These are phyloP conservation scores for Cyberlindnera mrakii DNA, from an alignment of 805 yeast species.

Conservation along the genomic window DNA sequence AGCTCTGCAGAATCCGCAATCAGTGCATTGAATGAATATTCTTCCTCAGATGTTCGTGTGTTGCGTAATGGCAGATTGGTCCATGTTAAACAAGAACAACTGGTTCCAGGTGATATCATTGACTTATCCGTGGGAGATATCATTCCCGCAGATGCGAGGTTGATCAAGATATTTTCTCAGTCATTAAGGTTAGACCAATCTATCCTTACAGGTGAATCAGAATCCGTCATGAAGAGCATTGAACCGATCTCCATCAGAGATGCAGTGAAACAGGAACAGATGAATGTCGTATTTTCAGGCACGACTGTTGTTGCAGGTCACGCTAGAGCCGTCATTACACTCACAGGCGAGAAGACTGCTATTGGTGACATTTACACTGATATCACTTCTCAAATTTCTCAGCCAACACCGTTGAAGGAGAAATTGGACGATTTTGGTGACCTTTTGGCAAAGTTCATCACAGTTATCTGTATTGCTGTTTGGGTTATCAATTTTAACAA, in stretches of 20 bases:
- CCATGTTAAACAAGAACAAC: conserved; percentile 35
- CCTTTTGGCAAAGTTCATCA: conserved; percentile 34
- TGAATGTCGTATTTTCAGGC: conserved; percentile 43
- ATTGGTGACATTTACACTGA: conserved; percentile 43
- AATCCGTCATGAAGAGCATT: conserved; percentile 31
- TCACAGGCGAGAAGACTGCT: conserved; percentile 42
- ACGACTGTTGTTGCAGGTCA: conserved; percentile 37
- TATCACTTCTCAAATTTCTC: conserved; percentile 32
- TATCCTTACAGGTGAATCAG: conserved; percentile 43
- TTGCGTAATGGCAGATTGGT: conserved; percentile 35
- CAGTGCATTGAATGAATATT: conserved; percentile 40
- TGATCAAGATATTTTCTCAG: conserved; percentile 32
- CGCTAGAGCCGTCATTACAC: conserved; percentile 40
- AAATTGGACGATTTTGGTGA: conserved; percentile 36
- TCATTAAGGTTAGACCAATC: conserved; percentile 40
- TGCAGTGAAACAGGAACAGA: conserved; percentile 32
- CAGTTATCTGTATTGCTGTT: conserved; percentile 40
- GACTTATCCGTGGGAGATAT: conserved; percentile 34
- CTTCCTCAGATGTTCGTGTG: conserved; percentile 42
- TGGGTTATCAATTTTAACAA: conserved; percentile 38
- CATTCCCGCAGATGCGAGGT: conserved; percentile 44
- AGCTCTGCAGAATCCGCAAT: conserved; percentile 45
- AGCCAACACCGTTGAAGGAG: conserved; percentile 31
- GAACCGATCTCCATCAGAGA: conserved; percentile 22
- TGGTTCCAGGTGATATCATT: conserved; percentile 44